Evolutionary conservation across 257 asterid genomes (phyloP).

Genomic region (Solanum tacnaense): DNA sequence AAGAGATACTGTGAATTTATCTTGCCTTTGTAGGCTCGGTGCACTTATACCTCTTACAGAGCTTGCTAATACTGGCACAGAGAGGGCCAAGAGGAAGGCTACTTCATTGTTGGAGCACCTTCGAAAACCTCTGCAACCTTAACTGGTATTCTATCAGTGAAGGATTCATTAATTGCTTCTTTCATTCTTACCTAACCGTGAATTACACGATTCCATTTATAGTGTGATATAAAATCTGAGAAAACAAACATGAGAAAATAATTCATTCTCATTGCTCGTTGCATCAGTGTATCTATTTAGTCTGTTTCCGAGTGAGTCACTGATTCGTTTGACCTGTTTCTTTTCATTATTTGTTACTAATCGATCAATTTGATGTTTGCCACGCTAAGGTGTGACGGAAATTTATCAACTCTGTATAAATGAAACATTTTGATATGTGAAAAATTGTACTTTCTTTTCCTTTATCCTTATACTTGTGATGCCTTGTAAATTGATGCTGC

Average conservation of each 20-base stretch:
- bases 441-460: not conserved
- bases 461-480: not conserved
- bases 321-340: not conserved
- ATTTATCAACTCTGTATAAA: not conserved
- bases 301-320: not conserved
- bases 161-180: not conserved
- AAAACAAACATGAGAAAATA: slow-evolving; percentile 27
- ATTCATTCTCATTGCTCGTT: slow-evolving; percentile 20
- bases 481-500: not conserved
- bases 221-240: slow-evolving; percentile 19
- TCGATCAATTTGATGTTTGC: not conserved
- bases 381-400: not conserved
- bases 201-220: slow-evolving; percentile 20
- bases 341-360: not conserved
- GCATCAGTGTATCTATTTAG: slow-evolving; percentile 12
- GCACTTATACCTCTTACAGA: slow-evolving; percentile 66
- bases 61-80: slow-evolving; percentile 71
- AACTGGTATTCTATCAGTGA: not conserved
- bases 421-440: not conserved
- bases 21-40: slow-evolving; percentile 68
- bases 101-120: slow-evolving; percentile 68
- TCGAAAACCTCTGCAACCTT: slow-evolving; percentile 28
- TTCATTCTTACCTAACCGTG: slow-evolving; percentile 9
- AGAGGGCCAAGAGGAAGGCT: slow-evolving; percentile 84
- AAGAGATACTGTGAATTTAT: slow-evolving; percentile 55